Percentiles rank a stretch among this genome's conserved stretches.
phyloP scores from a whole-genome alignment of 345 rosid genomes.

The Psidium friedrichsthalianum region DNA sequence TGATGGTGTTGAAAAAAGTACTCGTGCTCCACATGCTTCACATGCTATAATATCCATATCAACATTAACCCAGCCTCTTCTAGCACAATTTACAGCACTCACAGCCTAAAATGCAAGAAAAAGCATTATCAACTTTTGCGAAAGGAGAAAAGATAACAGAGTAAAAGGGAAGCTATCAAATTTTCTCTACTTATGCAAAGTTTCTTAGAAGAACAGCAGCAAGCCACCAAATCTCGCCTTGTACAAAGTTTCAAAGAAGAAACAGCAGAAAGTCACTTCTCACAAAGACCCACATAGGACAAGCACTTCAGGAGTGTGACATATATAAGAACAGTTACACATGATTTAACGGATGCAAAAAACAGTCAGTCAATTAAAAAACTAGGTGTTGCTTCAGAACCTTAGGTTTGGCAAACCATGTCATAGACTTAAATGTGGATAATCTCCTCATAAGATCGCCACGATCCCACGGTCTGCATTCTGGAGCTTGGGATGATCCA shows the following conservation, averaged over 20 bases:
- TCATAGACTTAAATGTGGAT: conserved; percentile 90
- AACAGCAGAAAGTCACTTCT: not conserved
- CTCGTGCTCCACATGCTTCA: conserved; percentile 84
- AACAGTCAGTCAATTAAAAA: too few relatives aligned
- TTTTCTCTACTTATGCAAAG: not conserved
- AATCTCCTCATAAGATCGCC: conserved; percentile 82
- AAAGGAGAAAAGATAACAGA: not conserved
- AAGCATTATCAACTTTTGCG: not conserved
- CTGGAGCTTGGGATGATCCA: conserved; percentile 30
- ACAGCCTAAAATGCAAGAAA: conserved; percentile 39
- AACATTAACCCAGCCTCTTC: conserved; percentile 88
- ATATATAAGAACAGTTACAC: not conserved
- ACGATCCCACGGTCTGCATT: conserved; percentile 88
- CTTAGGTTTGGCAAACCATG: conserved; percentile 94
- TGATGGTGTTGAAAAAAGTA: conserved; percentile 68
- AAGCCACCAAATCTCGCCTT: not conserved
- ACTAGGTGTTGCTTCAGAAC: conserved; percentile 10
- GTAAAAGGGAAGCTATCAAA: not conserved
- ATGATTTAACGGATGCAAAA: not conserved
- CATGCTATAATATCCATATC: conserved; percentile 73
- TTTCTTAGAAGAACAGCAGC: not conserved
- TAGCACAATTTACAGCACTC: conserved; percentile 86
- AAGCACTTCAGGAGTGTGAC: not conserved
- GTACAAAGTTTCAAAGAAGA: not conserved
- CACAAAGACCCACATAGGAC: not conserved